Percentiles rank a stretch among this genome's conserved stretches.
Evolutionary conservation across 768 basidiomycete species (phyloP).

Genomic region (Leucosporidium yakuticum): DNA sequence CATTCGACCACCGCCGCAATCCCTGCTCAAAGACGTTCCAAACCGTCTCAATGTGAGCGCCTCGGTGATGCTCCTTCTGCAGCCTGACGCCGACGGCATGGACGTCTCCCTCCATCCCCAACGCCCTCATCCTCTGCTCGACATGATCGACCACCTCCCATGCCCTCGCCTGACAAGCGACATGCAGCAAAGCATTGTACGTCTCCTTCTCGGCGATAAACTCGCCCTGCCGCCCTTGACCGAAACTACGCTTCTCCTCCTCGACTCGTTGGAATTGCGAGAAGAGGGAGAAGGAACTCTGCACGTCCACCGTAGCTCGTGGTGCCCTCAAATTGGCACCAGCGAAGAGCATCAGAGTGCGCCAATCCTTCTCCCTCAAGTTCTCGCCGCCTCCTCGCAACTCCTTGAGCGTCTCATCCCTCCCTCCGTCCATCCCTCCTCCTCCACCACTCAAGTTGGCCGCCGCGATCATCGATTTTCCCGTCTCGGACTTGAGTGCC

Average conservation of each 20-base stretch:
- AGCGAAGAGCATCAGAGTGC: constrained; percentile 15
- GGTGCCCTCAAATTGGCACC: constrained; percentile 8
- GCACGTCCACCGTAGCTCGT: constrained; percentile 8
- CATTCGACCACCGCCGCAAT: background rate
- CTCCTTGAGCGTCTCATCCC: constrained; percentile 29
- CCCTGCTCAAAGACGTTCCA: constrained; percentile 12
- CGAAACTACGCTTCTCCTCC: background rate
- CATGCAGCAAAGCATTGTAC: constrained; percentile 21
- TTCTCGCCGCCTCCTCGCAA: constrained; percentile 40
- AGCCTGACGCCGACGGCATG: constrained; percentile 10
- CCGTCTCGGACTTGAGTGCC: background rate
- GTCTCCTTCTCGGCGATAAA: background rate
- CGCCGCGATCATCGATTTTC: too few species aligned
- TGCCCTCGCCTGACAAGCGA: constrained; percentile 4
- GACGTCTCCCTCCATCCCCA: background rate
- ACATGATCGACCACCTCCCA: constrained; percentile 27
- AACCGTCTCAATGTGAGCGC: background rate
- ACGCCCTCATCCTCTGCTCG: constrained; percentile 4
- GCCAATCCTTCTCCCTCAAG: constrained; percentile 28
- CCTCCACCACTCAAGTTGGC: too few species aligned
- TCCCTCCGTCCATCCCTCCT: too few species aligned
- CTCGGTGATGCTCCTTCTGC: background rate
- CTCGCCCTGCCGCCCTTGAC: background rate
- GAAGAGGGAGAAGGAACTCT: constrained; percentile 11
- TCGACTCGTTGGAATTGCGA: constrained; percentile 1